Evolutionary conservation across 1,284 basidiomycete species (phyloP).

Genomic region (Ganoderma sinense): DNA sequence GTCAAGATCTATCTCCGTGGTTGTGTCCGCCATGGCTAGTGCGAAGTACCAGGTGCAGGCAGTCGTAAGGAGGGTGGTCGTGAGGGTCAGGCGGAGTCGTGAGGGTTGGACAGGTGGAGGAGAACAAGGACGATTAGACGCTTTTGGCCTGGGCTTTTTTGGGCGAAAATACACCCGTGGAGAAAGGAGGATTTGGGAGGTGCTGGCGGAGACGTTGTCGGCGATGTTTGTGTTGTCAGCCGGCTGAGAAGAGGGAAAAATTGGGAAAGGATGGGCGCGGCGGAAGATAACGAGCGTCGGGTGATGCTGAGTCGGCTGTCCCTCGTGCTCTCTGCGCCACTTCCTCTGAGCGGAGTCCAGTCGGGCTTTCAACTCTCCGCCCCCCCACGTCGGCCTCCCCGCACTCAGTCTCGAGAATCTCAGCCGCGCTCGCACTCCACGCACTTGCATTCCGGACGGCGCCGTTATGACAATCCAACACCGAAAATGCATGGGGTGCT

Average conservation of each 20-base stretch:
- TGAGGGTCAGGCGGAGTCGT: slow-evolving; percentile 36
- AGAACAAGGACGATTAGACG: slow-evolving; percentile 36
- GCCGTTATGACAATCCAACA: neutral
- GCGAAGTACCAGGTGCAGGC: slow-evolving; percentile 26
- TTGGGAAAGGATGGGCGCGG: slow-evolving; percentile 40
- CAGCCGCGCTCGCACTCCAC: neutral
- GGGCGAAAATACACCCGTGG: slow-evolving; percentile 19
- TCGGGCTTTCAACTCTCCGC: slow-evolving; percentile 31
- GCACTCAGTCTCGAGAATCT: neutral
- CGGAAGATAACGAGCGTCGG: slow-evolving; percentile 44
- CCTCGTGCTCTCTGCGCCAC: slow-evolving; percentile 35
- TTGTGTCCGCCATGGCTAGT: slow-evolving; percentile 63
- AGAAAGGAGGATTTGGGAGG: slow-evolving; percentile 13
- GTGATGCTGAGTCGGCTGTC: slow-evolving; percentile 31
- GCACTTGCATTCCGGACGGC: neutral
- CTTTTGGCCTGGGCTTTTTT: slow-evolving; percentile 28
- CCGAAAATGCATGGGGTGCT: neutral
- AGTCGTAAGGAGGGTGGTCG: slow-evolving; percentile 37
- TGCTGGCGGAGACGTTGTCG: slow-evolving; percentile 21
- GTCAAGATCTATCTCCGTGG: slow-evolving; percentile 94
- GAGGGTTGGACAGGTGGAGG: slow-evolving; percentile 34
- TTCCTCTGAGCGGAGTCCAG: slow-evolving; percentile 28
- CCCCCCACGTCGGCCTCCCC: neutral
- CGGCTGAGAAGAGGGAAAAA: slow-evolving; percentile 41
- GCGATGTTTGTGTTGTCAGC: slow-evolving; percentile 36